Conservation (phyloP, 2,329 filamentous ascomycete species). For the Cladophialophora yegresii region DNA sequence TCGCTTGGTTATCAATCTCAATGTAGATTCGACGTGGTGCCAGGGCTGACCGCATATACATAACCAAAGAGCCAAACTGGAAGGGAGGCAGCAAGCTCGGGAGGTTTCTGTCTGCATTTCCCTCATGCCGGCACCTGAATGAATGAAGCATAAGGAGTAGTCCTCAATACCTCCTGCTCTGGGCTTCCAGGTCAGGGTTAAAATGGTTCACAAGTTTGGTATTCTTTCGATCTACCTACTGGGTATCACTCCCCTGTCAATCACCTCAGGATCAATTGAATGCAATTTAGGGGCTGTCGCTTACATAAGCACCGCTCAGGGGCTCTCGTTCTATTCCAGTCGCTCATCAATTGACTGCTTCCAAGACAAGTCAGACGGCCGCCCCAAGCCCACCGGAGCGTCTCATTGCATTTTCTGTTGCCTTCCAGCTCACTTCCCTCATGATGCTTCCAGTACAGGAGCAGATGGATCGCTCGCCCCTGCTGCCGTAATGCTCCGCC, state of each 20-base stretch:
- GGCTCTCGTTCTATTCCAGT: background rate
- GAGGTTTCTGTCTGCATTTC: background rate
- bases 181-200: background rate
- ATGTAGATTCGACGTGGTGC: background rate
- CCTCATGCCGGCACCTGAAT: background rate
- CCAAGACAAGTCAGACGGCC: conserved; percentile 16
- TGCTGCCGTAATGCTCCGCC: conserved; percentile 27
- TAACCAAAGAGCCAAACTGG: background rate
- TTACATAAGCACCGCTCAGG: conserved; percentile 1
- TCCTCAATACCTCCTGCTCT: background rate
- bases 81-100: background rate
- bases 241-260: background rate
- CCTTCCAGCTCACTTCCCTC: background rate
- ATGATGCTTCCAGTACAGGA: conserved; percentile 8
- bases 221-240: background rate
- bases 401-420: background rate
- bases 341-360: background rate
- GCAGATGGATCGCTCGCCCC: conserved; percentile 19
- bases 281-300: background rate
- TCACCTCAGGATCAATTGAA: background rate
- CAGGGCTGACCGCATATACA: background rate
- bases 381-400: background rate
- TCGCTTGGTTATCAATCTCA: background rate
- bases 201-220: background rate
- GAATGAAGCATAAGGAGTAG: background rate